Evolutionary conservation across 2,329 filamentous ascomycete species (phyloP), one percentile per base, ranked within the genome.

Genomic region (Fusarium sp.): DNA sequence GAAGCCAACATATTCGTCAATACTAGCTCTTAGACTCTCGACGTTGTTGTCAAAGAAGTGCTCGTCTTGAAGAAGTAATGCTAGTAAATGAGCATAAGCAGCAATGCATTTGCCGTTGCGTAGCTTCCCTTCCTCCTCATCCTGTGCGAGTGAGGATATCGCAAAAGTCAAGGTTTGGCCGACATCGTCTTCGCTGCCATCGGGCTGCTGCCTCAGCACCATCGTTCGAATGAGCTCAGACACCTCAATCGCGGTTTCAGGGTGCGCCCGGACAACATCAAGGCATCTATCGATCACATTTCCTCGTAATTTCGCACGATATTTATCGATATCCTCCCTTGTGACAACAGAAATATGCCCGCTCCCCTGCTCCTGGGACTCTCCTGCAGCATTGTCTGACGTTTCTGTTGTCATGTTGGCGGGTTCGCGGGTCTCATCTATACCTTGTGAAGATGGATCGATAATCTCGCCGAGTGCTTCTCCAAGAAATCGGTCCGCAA

Each of bases 1-100:
- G 73, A 97, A 97, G 3, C 81, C 83, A 25, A 97, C 82, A 60
- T 97, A 86, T 33, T 88, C 88, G 9, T 82, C 80, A 36, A 97
- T 89, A 69, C 89, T 92, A 15, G 91, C 88, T 71, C 89, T 90
- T 21, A 99, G 77, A 33, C 88, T 88, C 25, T 88, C 85, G 15
- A 93, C 77, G 15, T 91, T 92, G 46, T 88, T 87, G 46, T 85
- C 83, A 73, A 96, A 97, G 74, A 98, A 97, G 31, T 83, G 71
- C 53, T 86, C 86, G 55, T 96, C 90, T 70, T 96, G 92, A 15
- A 98, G 83, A 49, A 98, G 86, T 33, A 99, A 79, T 4, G 93
- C 95, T 10, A 99, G 81, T 13, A 99, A 82, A 76, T 99, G 94
- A 15, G 95, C 93, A 76, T 96, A 97, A 2, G 95, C 92, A 17